Evolutionary conservation across 495 filamentous ascomycete species (phyloP), one percentile per base, ranked within the genome.

Genomic region (Neurospora terricola): DNA sequence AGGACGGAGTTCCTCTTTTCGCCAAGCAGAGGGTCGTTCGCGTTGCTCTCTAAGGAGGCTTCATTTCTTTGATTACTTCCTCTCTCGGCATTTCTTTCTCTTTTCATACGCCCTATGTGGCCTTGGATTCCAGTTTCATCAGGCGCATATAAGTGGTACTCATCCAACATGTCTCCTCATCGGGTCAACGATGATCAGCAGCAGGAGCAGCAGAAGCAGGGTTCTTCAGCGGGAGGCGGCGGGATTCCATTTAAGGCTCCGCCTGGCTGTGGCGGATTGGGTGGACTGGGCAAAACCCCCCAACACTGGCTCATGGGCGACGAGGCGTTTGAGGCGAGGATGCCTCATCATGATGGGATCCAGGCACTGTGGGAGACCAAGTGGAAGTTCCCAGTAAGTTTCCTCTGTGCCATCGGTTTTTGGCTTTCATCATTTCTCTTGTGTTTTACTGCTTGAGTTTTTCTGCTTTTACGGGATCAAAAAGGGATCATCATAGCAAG

Each of bases 291-390:
- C 30, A 69, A 38, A 18, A 68, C 48, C 23, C n/a, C 48, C 37
- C 27, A 73, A 69, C 71, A 77, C 18, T 83, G 81, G 81, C 75
- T 79, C 68, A 83, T 83, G 80, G 81, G 81, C 45, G 48, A 42
- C 69, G 78, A 84, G 72, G 83, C 82, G 69, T 82, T 87, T 72
- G 78, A 84, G 72, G 76, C 75, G 11, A 75, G 80, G 9, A 85
- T 86, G 84, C 79, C 81, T 21, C 92, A 94, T 79, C 90, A 94
- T 76, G 86, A 90, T n/a, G 89, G 88, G 27, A 90, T 92, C 77
- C 84, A 89, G 79, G 87, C 88, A 40, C 82, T 95, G 54, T 95
- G 92, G 92, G 91, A 93, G 81, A 90, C 89, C 5, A 93, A 93
- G 80, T 95, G 91, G 92, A 89, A 90, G 81, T 85, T 88, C 72